Conservation (phyloP, 345 rosid species). For the Barbarea vulgaris region DNA sequence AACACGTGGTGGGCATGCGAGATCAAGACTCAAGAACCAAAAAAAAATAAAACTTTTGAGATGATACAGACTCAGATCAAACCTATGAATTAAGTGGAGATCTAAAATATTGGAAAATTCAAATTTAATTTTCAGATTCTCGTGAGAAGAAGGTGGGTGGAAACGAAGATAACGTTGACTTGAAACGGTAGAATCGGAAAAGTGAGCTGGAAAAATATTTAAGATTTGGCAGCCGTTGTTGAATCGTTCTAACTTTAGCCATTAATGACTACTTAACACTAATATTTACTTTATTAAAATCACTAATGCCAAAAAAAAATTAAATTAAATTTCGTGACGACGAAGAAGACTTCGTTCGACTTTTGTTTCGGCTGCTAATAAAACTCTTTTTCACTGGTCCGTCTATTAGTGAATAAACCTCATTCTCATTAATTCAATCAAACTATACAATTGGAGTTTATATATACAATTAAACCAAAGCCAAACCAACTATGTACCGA, state of each 20-base stretch:
- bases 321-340: not conserved
- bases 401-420: not conserved
- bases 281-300: not conserved
- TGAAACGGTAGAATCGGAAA: conserved; percentile 36
- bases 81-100: conserved; percentile 3
- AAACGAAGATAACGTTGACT: conserved; percentile 30
- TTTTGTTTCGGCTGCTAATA: conserved; percentile 13
- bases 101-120: not conserved
- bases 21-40: not conserved
- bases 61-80: not conserved
- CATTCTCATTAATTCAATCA: too few species aligned
- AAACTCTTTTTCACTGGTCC: not conserved
- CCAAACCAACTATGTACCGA: too few species aligned
- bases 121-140: not conserved
- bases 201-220: not conserved
- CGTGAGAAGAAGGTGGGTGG: conserved; percentile 30
- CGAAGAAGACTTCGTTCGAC: conserved; percentile 20
- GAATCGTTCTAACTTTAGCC: conserved; percentile 25
- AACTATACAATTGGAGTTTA: too few species aligned
- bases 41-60: not conserved
- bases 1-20: conserved; percentile 23
- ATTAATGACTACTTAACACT: conserved; percentile 7
- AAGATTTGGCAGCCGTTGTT: conserved; percentile 29
- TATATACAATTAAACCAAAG: too few species aligned
- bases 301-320: not conserved